These are phyloP conservation scores for Arachnopeziza araneosa DNA, from an alignment of 2,329 filamentous ascomycete species.

Conservation along the genomic window DNA sequence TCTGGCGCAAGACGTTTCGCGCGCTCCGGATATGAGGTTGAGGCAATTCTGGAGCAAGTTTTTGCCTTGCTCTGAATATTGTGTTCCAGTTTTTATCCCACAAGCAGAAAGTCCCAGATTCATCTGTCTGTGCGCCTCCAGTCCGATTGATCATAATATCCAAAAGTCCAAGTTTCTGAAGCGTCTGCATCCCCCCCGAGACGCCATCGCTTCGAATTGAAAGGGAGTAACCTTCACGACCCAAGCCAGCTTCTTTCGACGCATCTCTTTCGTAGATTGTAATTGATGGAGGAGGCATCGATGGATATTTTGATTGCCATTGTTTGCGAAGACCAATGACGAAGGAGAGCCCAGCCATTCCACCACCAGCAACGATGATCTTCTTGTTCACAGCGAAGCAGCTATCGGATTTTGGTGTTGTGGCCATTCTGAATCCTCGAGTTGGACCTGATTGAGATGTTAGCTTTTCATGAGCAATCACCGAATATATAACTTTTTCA, in stretches of 20 bases:
- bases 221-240: conserved; percentile 36
- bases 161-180: conserved; percentile 37
- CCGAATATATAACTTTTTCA: background rate
- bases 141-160: conserved; percentile 30
- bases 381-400: conserved; percentile 35
- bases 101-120: conserved; percentile 34
- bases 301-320: conserved; percentile 26
- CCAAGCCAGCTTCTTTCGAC: conserved; percentile 22
- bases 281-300: conserved; percentile 31
- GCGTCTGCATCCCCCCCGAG: conserved; percentile 33
- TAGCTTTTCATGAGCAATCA: background rate
- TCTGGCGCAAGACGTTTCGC: conserved; percentile 32
- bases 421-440: background rate
- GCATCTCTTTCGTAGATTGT: conserved; percentile 39
- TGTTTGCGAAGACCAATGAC: conserved; percentile 35
- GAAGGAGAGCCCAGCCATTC: conserved; percentile 40
- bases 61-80: conserved; percentile 28
- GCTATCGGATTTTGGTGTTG: background rate
- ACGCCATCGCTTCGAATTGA: conserved; percentile 34
- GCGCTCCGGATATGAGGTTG: conserved; percentile 34
- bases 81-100: conserved; percentile 37
- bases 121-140: conserved; percentile 20
- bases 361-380: conserved; percentile 40
- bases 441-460: background rate
- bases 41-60: conserved; percentile 30